Conservation (phyloP, 2,329 filamentous ascomycete genomes). For the Aspergillus pseudotamarii region DNA sequence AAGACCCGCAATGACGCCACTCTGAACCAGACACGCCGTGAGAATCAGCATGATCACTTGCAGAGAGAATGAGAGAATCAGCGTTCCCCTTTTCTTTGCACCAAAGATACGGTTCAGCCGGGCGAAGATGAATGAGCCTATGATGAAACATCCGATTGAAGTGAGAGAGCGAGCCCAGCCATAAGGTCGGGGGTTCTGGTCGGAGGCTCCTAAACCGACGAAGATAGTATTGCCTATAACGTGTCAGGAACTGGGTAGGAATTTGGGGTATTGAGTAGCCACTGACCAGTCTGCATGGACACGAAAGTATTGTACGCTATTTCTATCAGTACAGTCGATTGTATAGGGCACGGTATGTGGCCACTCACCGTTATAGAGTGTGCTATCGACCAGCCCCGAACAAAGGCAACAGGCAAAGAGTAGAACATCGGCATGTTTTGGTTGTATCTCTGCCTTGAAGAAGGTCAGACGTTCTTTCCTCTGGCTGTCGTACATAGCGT, state of each 20-base stretch:
- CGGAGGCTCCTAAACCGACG: constrained; percentile 45
- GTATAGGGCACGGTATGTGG: neutral
- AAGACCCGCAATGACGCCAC: constrained; percentile 26
- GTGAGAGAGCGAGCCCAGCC: constrained; percentile 50
- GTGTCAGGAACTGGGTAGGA: neutral
- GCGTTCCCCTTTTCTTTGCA: constrained; percentile 22
- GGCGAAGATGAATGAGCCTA: constrained; percentile 47
- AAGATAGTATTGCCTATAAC: constrained; percentile 46
- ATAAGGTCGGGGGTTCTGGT: constrained; percentile 43
- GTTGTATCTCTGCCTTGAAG: constrained; percentile 24
- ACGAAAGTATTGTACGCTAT: constrained; percentile 49
- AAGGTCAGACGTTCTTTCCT: constrained; percentile 15
- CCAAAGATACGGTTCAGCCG: constrained; percentile 34
- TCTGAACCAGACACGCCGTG: constrained; percentile 30
- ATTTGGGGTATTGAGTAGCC: neutral
- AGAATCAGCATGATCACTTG: constrained; percentile 32
- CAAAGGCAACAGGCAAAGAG: constrained; percentile 31
- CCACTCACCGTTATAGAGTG: constrained; percentile 31
- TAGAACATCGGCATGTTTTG: constrained; percentile 28
- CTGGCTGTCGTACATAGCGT: constrained; percentile 2
- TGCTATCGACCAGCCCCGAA: constrained; percentile 34
- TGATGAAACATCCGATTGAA: constrained; percentile 47
- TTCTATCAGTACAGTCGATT: neutral
- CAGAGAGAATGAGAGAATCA: constrained; percentile 33
- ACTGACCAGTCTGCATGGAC: constrained; percentile 6